Conservation (phyloP, 2,329 filamentous ascomycete species). For the Verticillium alfalfae region DNA sequence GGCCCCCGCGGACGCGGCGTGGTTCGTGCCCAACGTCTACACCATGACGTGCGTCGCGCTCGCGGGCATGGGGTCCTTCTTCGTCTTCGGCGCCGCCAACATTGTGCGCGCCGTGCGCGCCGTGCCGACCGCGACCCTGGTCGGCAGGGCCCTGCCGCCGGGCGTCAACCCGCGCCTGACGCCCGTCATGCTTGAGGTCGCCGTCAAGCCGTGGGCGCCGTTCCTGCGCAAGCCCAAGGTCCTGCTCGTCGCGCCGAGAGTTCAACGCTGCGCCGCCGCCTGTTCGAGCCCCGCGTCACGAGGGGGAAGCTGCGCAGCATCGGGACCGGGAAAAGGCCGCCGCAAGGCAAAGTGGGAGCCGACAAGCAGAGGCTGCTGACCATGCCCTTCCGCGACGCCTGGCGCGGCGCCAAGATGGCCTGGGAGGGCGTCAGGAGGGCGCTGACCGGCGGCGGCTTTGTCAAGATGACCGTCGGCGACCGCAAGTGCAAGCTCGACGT, state of each 20-base stretch:
- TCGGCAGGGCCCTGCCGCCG: constrained; percentile 5
- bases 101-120: constrained; percentile 55
- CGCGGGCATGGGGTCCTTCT: constrained; percentile 53
- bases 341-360: constrained; percentile 38
- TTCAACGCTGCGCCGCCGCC: constrained; percentile 28
- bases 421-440: constrained; percentile 42
- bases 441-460: constrained; percentile 52
- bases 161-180: constrained; percentile 7
- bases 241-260: constrained; percentile 27
- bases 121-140: constrained; percentile 29
- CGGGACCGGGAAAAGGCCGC: constrained; percentile 29
- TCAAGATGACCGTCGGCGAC: constrained; percentile 40
- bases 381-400: constrained; percentile 48
- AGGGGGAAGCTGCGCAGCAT: constrained; percentile 18
- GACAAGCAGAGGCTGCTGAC: constrained; percentile 52
- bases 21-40: constrained; percentile 54
- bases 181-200: constrained; percentile 46
- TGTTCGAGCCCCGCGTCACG: constrained; percentile 18
- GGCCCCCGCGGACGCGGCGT: constrained; percentile 41
- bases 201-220: constrained; percentile 43
- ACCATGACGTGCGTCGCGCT: constrained; percentile 54
- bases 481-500: constrained; percentile 53
- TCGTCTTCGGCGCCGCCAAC: constrained; percentile 50
- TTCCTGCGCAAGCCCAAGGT: constrained; percentile 35
- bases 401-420: constrained; percentile 31